Percentiles rank a stretch among this genome's conserved stretches.
phyloP scores from a whole-genome alignment of 306 rosid genomes.

The Myrica gale region DNA sequence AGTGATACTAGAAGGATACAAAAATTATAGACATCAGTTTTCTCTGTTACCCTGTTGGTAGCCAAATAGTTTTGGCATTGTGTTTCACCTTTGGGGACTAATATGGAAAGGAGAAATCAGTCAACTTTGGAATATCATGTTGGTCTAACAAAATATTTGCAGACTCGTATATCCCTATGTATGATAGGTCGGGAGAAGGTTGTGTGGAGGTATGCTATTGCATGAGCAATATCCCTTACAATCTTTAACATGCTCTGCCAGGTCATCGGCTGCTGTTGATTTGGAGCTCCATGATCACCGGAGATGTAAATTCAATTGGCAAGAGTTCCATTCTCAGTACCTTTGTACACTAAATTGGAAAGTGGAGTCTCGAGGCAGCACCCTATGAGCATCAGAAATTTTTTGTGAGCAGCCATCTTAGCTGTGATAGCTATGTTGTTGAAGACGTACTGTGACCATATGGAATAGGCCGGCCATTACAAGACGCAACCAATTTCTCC shows the following conservation, averaged over 20 bases:
- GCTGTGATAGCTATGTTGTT: neutral
- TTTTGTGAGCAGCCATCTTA: neutral
- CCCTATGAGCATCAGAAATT: neutral
- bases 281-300: neutral
- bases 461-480: too few relatives aligned
- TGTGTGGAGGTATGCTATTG: neutral
- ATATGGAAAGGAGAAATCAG: neutral
- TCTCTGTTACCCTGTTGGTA: neutral
- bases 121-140: neutral
- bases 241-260: neutral
- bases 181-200: neutral
- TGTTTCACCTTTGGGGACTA: conserved; percentile 14
- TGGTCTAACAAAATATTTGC: conserved; percentile 6
- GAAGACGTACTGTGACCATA: too few relatives aligned
- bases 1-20: neutral
- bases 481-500: too few relatives aligned
- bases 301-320: neutral
- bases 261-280: neutral
- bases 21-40: conserved; percentile 19
- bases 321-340: neutral
- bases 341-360: neutral
- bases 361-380: neutral
- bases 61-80: neutral
- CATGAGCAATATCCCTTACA: neutral
- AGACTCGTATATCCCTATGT: neutral